A percentile compares a stretch with the other conserved stretches of the same genome.
phyloP scores from a whole-genome alignment of 2,329 filamentous ascomycete species.

The Sporothrix sp. region DNA sequence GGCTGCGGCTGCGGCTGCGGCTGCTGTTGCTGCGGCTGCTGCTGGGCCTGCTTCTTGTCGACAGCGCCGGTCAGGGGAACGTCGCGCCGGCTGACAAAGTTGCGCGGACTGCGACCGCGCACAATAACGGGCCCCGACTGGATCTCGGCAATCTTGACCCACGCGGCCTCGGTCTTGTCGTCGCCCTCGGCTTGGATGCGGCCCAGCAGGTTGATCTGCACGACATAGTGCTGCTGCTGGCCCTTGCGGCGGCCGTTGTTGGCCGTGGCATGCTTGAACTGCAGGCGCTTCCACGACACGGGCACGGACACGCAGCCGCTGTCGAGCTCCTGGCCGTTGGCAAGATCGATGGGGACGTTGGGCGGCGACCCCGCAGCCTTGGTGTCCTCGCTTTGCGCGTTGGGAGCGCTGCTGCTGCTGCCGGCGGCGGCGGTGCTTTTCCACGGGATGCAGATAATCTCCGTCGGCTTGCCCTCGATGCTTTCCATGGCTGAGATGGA shows the following conservation, averaged over 20 bases:
- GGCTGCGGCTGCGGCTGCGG: slow-evolving; percentile 14
- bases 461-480: slow-evolving; percentile 82
- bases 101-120: slow-evolving; percentile 80
- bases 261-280: slow-evolving; percentile 92
- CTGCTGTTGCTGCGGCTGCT: slow-evolving; percentile 19
- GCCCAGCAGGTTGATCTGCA: slow-evolving; percentile 66
- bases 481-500: slow-evolving; percentile 81
- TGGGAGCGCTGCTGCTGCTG: background rate
- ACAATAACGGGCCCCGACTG: slow-evolving; percentile 92
- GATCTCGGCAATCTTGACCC: slow-evolving; percentile 69
- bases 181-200: slow-evolving; percentile 31
- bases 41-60: slow-evolving; percentile 39
- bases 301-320: slow-evolving; percentile 64
- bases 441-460: slow-evolving; percentile 96
- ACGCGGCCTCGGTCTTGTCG: slow-evolving; percentile 55
- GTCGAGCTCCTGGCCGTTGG: slow-evolving; percentile 59
- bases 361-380: slow-evolving; percentile 44
- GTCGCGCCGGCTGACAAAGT: slow-evolving; percentile 87
- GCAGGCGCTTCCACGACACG: slow-evolving; percentile 85
- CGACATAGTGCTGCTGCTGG: slow-evolving; percentile 87
- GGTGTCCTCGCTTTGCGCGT: slow-evolving; percentile 29
- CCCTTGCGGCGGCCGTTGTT: slow-evolving; percentile 94
- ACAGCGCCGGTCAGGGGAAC: slow-evolving; percentile 52
- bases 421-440: slow-evolving; percentile 54
- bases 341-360: slow-evolving; percentile 44